Evolutionary conservation across 2,329 filamentous ascomycete genomes (phyloP), one percentile per base, ranked within the genome.

Genomic region (Neopestalotiopsis sp.): DNA sequence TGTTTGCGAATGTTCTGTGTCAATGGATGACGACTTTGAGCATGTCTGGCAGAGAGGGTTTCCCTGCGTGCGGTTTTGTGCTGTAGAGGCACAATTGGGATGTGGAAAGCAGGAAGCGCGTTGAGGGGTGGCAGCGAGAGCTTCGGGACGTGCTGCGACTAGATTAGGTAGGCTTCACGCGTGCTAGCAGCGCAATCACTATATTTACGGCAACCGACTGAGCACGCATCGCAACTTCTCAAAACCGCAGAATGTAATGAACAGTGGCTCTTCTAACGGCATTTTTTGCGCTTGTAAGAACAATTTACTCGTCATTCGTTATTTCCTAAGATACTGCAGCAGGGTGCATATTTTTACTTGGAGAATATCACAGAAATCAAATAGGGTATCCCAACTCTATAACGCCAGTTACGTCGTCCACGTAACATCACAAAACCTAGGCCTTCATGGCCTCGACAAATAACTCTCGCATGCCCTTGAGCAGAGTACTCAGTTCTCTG

Each of bases 391-490:
- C 38, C 24, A 53, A 30, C 34, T 64, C 20, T 34, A 13, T 34
- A 67, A 30, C 61, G 24, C 57, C n/a, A 34, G 17, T 13, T 20
- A 32, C 14, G 38, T 5, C 32, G 30, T 20, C 66, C 40, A 62
- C 0, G 4, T 42, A 64, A 17, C 1, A 42, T 17, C 34, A 40
- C 17, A 28, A 28, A 9, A 5, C 32, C 59, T 62, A 88, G 32
- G 81, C 81, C 80, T 87, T 90, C 81, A 91, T 85, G 20, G 88
- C 87, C 78, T 91, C 90, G 0, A 90, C 89, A 81, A 96, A 95
- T 68, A 95, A 77, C 79, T 92, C 90, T 73, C 93, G 86, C 92
- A 97, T 96, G 2, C 91, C 92, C 83, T 95, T 96, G 69, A 96
- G 81, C 77, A 96, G 86, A 56, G 87, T 84, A 4, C 88, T 88